Percentiles rank a stretch among this genome's conserved stretches.
phyloP scores from a whole-genome alignment of 495 filamentous ascomycete species.

The Daldinia bambusicola region DNA sequence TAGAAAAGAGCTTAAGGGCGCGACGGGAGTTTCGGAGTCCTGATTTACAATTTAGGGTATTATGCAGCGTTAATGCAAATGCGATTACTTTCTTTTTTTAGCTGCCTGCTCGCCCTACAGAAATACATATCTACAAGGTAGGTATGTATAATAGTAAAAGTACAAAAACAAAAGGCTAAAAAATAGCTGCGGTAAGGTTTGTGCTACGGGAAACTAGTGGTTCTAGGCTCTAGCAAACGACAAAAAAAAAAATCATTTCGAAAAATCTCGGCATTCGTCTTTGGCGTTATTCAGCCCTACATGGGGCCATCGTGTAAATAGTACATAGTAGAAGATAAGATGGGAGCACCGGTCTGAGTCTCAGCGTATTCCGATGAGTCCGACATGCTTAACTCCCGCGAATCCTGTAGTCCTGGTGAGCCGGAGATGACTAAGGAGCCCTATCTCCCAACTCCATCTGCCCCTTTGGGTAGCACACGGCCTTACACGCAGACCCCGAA shows the following conservation, averaged over 20 bases:
- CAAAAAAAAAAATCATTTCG: not conserved
- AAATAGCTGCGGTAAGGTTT: not conserved
- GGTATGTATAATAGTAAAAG: not conserved
- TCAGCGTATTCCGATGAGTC: slow-evolving; percentile 26
- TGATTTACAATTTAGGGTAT: not conserved
- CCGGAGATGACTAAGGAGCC: slow-evolving; percentile 1
- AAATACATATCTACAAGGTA: not conserved
- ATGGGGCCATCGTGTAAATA: not conserved
- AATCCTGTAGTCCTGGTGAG: not conserved
- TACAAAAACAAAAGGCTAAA: not conserved
- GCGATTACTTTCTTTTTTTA: slow-evolving; percentile 7
- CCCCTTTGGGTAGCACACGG: not conserved
- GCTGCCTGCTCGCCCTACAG: not conserved
- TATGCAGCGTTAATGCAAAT: not conserved
- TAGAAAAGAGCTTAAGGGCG: not conserved
- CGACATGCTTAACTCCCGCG: slow-evolving; percentile 11
- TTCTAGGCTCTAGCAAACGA: too few relatives aligned
- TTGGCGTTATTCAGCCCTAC: slow-evolving; percentile 37
- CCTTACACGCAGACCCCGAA: slow-evolving; percentile 35
- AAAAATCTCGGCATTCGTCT: slow-evolving; percentile 23
- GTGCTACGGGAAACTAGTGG: slow-evolving; percentile 22
- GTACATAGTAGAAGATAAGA: not conserved
- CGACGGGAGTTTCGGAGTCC: slow-evolving; percentile 14
- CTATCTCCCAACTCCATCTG: not conserved
- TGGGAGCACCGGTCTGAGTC: slow-evolving; percentile 8